A percentile compares a stretch with the other conserved stretches of the same genome.
Conservation (phyloP, 2,329 filamentous ascomycete species). For the Paracoccidioides brasiliensis region DNA sequence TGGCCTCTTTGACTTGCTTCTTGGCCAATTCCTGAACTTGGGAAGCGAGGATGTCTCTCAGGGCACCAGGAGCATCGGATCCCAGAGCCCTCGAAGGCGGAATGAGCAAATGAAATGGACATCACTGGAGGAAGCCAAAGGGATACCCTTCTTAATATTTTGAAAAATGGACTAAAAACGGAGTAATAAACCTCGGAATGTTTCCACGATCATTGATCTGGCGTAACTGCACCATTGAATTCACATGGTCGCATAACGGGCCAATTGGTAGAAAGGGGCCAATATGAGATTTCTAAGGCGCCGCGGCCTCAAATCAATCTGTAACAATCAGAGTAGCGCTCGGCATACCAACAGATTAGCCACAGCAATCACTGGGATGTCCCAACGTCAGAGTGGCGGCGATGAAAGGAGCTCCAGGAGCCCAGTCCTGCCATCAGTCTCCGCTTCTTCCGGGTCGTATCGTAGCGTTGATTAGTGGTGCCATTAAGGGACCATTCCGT, state of each 20-base stretch:
- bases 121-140: not conserved
- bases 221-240: no score
- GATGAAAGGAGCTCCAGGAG: slow-evolving; percentile 1
- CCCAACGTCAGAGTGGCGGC: not conserved
- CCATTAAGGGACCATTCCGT: no score
- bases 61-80: slow-evolving; percentile 44
- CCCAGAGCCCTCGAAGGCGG: slow-evolving; percentile 48
- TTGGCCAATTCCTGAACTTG: slow-evolving; percentile 56
- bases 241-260: not conserved
- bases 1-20: slow-evolving; percentile 54
- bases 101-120: not conserved
- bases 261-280: not conserved
- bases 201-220: not conserved
- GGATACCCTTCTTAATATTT: no score
- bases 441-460: not conserved
- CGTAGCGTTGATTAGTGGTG: not conserved
- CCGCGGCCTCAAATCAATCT: no score
- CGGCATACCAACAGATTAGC: not conserved
- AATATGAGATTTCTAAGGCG: not conserved
- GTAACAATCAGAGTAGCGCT: not conserved
- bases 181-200: no score
- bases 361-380: not conserved
- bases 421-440: not conserved
- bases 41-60: slow-evolving; percentile 52
- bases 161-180: no score